Conservation (phyloP, 2,329 filamentous ascomycete species). For the Verticillium nonalfalfae region DNA sequence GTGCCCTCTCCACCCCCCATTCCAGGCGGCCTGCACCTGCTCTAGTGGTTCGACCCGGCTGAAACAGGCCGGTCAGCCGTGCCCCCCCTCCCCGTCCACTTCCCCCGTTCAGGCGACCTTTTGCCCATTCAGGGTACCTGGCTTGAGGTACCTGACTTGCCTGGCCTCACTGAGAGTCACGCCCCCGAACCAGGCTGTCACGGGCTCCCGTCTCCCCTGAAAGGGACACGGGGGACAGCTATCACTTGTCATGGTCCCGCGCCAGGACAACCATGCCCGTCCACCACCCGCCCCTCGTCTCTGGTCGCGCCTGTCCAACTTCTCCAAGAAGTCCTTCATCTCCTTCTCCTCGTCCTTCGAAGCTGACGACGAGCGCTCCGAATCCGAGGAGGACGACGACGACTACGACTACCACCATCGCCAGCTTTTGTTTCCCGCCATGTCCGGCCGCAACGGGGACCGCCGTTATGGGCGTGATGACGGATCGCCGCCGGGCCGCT, state of each 20-base stretch:
- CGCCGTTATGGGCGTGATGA: slow-evolving; percentile 27
- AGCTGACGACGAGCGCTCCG: slow-evolving; percentile 63
- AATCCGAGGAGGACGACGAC: slow-evolving; percentile 21
- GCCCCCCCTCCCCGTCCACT: too few species aligned
- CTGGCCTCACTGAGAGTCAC: too few species aligned
- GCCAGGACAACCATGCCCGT: slow-evolving; percentile 11
- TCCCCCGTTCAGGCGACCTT: neutral
- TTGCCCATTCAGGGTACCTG: neutral
- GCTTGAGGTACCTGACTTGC: too few species aligned
- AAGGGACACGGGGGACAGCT: neutral
- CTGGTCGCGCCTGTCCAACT: slow-evolving; percentile 41
- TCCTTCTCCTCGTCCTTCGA: slow-evolving; percentile 60
- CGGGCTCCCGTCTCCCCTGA: neutral
- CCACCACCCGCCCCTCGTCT: slow-evolving; percentile 38
- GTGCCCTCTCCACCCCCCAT: neutral
- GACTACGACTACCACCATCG: slow-evolving; percentile 1
- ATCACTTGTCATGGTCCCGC: slow-evolving; percentile 10
- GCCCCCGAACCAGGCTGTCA: too few species aligned
- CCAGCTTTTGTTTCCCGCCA: slow-evolving; percentile 13
- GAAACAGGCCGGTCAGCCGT: neutral
- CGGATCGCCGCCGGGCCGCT: slow-evolving; percentile 40
- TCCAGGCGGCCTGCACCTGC: neutral
- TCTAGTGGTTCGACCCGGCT: neutral
- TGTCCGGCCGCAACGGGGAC: slow-evolving; percentile 6
- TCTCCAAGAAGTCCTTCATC: slow-evolving; percentile 48